phyloP scores from a whole-genome alignment of 805 yeast species.

The Candida suzukii region DNA sequence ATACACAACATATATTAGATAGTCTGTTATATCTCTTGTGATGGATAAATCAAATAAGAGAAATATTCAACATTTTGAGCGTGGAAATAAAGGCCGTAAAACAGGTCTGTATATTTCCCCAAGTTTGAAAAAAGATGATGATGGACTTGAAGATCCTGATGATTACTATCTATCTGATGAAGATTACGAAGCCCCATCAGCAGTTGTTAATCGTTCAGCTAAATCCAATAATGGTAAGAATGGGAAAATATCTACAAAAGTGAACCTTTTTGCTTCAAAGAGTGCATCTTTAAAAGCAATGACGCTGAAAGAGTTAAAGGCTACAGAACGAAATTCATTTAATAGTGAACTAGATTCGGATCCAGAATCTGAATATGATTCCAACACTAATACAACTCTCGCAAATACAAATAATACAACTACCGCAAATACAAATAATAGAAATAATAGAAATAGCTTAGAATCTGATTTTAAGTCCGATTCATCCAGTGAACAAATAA shows the following conservation, averaged over 20 bases:
- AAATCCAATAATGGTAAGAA: no score
- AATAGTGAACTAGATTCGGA: not conserved
- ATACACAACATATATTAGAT: no score
- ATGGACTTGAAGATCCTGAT: conserved; percentile 62
- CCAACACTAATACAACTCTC: no score
- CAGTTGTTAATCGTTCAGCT: conserved; percentile 6
- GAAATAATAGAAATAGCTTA: conserved; percentile 8
- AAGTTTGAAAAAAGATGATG: conserved; percentile 42
- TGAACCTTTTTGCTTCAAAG: conserved; percentile 12
- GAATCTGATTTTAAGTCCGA: conserved; percentile 10
- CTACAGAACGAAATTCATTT: no score
- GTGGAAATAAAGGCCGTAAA: conserved; percentile 59
- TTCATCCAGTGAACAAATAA: conserved; percentile 20
- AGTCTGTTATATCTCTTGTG: no score
- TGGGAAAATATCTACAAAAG: no score
- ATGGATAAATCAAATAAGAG: no score
- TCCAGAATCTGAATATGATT: no score
- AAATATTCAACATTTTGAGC: conserved; percentile 32
- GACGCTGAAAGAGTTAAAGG: not conserved
- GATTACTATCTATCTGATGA: conserved; percentile 54
- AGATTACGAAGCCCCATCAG: conserved; percentile 26
- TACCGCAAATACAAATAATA: no score
- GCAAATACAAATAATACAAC: no score
- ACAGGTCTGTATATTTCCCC: conserved; percentile 41
- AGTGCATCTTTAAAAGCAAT: conserved; percentile 5